Base-by-base conservation (phyloP, 108 stramenopile species). In the Conticribra weissflogii region DNA sequence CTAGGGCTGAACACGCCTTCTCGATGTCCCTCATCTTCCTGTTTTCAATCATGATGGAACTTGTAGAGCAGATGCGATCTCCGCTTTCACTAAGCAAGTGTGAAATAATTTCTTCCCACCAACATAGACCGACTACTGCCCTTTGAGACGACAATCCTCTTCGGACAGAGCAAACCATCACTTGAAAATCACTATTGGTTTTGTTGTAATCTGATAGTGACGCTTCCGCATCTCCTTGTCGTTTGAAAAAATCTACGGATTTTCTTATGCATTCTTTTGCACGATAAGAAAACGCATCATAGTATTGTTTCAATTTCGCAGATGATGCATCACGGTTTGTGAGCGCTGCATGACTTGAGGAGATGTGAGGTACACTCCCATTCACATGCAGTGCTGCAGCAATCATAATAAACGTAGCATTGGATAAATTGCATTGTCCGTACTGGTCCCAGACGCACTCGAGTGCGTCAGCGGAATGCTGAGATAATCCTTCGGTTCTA, bases 71-170 rank as follows among this genome's bases (percentile, higher is more conserved):
- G 58, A 41, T 28, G 48, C 18, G 27, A 77, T 24, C 19, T 68
- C 68, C 16, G 31, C 52, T 51, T 48, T 65, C 5, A 78, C n/a
- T n/a, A n/a, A n/a, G n/a, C n/a, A n/a, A n/a, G n/a, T n/a, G n/a
- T n/a, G n/a, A n/a, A n/a, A n/a, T n/a, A n/a, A n/a, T 52, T 46
- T 78, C 70, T 47, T 78, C 63, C 70, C 69, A 78, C 77, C 77
- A 78, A 21, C 36, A 53, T 17, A 78, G 44, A 12, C 68, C 77
- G 54, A 58, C 52, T 14, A 36, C 64, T 19, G 61, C 77, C 14
- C 50, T 46, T 18, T 65, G 49, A 25, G 45, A 59, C 1, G 57
- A 24, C 24, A 78, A 70, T 4, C 71, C 53, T 62, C 77, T 66
- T 48, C 51, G 48, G 2, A 78, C 77, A 33, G 19, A 50, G n/a